phyloP scores from a whole-genome alignment of 1,139 yeast genomes.

The Pichia sp. region DNA sequence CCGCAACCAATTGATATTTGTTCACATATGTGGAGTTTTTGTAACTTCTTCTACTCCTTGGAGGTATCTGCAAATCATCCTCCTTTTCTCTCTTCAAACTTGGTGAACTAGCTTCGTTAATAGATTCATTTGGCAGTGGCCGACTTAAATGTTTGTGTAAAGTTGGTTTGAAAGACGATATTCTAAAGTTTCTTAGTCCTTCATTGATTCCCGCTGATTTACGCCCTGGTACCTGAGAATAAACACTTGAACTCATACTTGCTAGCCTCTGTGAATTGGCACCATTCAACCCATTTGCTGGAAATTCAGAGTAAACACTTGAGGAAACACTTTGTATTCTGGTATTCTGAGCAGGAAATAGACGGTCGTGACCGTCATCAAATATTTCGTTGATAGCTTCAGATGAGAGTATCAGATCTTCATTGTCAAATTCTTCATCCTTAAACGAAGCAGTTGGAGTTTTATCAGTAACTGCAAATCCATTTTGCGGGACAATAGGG shows the following conservation, averaged over 20 bases:
- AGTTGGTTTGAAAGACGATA: conserved; percentile 11
- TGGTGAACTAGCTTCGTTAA: neutral
- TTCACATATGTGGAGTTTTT: neutral
- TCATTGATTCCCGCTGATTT: conserved; percentile 2
- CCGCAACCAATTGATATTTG: conserved; percentile 10
- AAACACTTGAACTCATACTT: conserved; percentile 18
- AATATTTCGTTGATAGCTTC: conserved; percentile 8
- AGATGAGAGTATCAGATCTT: conserved; percentile 9
- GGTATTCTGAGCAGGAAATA: neutral
- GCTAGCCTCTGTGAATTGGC: conserved; percentile 5
- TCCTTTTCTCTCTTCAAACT: no score
- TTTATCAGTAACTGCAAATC: neutral
- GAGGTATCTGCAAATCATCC: neutral
- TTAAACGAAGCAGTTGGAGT: conserved; percentile 7
- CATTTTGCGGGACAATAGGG: neutral
- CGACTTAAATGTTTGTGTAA: conserved; percentile 13
- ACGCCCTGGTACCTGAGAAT: conserved; percentile 16
- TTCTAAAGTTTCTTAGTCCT: conserved; percentile 14
- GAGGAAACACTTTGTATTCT: conserved; percentile 16
- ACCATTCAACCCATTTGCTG: neutral
- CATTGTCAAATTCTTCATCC: conserved; percentile 1
- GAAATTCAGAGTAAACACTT: conserved; percentile 16
- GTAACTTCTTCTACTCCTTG: neutral
- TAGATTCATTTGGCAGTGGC: conserved; percentile 3
- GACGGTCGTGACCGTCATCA: neutral